Base-by-base conservation (phyloP, 2,329 filamentous ascomycete species). In the Phialophora verrucosa region DNA sequence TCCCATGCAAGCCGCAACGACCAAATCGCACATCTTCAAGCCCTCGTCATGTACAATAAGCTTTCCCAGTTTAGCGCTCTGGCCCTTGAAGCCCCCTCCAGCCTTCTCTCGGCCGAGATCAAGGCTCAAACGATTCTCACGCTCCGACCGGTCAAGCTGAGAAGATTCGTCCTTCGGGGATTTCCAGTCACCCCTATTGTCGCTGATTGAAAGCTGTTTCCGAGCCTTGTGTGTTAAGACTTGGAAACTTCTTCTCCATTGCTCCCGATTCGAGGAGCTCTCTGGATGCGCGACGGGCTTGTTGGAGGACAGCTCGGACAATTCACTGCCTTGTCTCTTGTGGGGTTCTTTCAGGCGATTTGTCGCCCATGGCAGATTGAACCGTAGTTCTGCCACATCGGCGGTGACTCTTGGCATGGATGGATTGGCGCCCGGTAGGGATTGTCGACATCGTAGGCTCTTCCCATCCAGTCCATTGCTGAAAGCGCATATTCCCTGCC, bases 21-120 rank as follows among this genome's bases (percentile, higher is more conserved):
- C 83, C 65, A 99, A 78, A 82, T 99, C 95, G 73, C 98, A 79
- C 94, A 99, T 98, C 82, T 96, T 96, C 70, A 96, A 80, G 0
- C 95, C 95, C 74, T 96, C 93, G 63, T 94, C 88, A 72, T 93
- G 87, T 44, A 99, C 85, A 59, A 98, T 92, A 59, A 99, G 81
- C 79, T 98, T 99, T 0, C 94, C 95, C 73, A 99, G 81, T 81
- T 99, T 99, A 3, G 92, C 93, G 74, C 91, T 87, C 76, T 91
- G 93, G 0, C 94, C 94, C 53, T 90, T 85, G 74, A 91, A 90
- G 0, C 94, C 94, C 25, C 94, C 94, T 1, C 94, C 94, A 0
- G 93, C 93, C 63, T 86, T 87, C 77, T 98, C 94, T 70, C 87
- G 87, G 0, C 93, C 94, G 0, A 97, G 82, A 25, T 88, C 90